Evolutionary conservation across 2,329 filamentous ascomycete species (phyloP).

Genomic region (Sclerotinia borealis): DNA sequence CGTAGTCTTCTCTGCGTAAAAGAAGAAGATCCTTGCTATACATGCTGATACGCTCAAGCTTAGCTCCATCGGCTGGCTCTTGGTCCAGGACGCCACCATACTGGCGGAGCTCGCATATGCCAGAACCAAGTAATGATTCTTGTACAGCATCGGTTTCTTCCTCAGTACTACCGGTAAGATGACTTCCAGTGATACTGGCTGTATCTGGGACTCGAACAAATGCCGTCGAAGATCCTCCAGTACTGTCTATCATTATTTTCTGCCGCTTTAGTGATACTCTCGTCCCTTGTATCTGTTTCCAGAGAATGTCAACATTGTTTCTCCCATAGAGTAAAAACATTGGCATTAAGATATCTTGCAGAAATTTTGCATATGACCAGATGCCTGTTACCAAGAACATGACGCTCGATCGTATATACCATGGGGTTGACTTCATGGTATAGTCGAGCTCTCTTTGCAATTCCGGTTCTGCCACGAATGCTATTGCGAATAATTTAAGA

Average conservation of each 20-base stretch:
- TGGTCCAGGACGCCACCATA: conserved; percentile 25
- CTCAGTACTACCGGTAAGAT: background rate
- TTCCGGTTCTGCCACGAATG: conserved; percentile 40
- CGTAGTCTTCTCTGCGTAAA: conserved; percentile 21
- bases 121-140: conserved; percentile 3
- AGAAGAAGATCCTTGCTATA: conserved; percentile 42
- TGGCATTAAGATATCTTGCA: conserved; percentile 16
- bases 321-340: conserved; percentile 31
- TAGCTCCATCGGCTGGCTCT: conserved; percentile 38
- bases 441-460: conserved; percentile 40
- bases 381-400: conserved; percentile 33
- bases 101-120: conserved; percentile 5
- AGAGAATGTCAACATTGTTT: conserved; percentile 5
- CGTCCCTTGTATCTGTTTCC: conserved; percentile 9
- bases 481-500: conserved; percentile 39
- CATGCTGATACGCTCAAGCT: conserved; percentile 39
- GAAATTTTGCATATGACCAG: conserved; percentile 13
- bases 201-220: conserved; percentile 33
- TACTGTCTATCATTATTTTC: conserved; percentile 41
- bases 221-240: conserved; percentile 43
- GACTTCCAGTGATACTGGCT: background rate
- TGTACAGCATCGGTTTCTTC: background rate
- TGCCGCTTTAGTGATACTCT: conserved; percentile 18
- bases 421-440: conserved; percentile 13
- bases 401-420: conserved; percentile 26